These are phyloP conservation scores for Scenedesmus sp. DNA, from an alignment of 163 green algal genomes.

Conservation along the genomic window DNA sequence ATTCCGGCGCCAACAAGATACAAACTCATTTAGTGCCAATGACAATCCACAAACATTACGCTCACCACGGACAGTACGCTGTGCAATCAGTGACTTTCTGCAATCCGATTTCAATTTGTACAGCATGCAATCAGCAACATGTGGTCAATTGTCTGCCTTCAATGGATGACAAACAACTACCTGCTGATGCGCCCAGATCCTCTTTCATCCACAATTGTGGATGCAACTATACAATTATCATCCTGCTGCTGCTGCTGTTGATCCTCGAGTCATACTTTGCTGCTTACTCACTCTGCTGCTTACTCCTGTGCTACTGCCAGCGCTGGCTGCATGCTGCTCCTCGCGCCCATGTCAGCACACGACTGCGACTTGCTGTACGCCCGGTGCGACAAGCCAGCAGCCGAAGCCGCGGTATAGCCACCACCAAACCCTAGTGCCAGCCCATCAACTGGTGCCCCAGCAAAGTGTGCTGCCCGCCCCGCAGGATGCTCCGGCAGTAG, in stretches of 20 bases:
- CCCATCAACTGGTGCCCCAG: background rate
- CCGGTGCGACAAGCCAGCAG: slow-evolving; percentile 23
- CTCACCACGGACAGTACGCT: too few relatives aligned
- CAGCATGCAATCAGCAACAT: too few relatives aligned
- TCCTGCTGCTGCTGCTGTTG: background rate
- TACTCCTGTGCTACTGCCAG: background rate
- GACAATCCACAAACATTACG: too few relatives aligned
- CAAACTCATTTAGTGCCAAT: too few relatives aligned
- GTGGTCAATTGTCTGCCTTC: too few relatives aligned
- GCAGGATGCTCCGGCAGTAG: background rate
- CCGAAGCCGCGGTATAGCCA: slow-evolving; percentile 1
- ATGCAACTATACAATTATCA: background rate
- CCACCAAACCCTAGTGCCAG: background rate
- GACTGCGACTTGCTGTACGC: background rate
- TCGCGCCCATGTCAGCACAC: background rate
- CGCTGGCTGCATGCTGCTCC: background rate
- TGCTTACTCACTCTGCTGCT: background rate
- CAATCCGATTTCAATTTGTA: too few relatives aligned
- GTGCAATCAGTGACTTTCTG: too few relatives aligned
- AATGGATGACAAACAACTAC: too few relatives aligned
- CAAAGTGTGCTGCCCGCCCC: background rate
- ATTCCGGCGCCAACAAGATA: too few relatives aligned
- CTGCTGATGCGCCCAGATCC: background rate
- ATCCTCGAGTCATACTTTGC: background rate
- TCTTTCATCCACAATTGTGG: background rate